Percentiles rank a stretch among this genome's conserved stretches.
These are phyloP conservation scores for Termitomyces sp. DNA, from an alignment of 768 basidiomycete genomes.

Conservation along the genomic window DNA sequence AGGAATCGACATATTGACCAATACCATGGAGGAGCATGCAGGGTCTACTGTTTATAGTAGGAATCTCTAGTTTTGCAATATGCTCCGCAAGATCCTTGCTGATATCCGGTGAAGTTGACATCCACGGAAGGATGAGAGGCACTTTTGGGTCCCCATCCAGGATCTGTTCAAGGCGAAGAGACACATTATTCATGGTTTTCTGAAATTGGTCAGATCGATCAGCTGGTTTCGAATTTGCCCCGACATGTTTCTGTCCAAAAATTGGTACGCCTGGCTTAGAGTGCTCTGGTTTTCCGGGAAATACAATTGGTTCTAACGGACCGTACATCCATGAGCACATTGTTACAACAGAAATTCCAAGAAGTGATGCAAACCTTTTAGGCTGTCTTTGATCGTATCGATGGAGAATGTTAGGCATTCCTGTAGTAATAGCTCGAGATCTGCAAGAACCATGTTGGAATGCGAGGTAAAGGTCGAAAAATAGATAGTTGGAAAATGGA, in stretches of 20 bases:
- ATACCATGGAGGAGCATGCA: slow-evolving; percentile 1
- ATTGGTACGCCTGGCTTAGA: no score
- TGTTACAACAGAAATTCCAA: background rate
- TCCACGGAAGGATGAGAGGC: background rate
- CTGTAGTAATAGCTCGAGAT: background rate
- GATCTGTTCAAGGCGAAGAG: background rate
- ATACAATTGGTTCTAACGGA: background rate
- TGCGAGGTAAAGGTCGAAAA: background rate
- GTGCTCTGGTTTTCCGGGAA: background rate
- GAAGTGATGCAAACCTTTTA: background rate
- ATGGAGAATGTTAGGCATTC: background rate
- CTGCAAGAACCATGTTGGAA: background rate
- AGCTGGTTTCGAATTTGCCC: background rate
- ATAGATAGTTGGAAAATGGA: background rate
- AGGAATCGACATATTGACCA: background rate
- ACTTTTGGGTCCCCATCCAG: background rate
- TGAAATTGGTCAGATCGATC: background rate
- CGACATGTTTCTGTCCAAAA: background rate
- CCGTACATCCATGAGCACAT: background rate
- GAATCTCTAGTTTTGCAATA: slow-evolving; percentile 2
- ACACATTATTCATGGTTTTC: background rate
- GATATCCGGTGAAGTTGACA: background rate
- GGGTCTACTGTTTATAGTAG: slow-evolving; percentile 49
- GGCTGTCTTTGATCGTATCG: background rate
- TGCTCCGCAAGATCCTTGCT: background rate